These are phyloP conservation scores for Saccharomycopsis sp. DNA, from an alignment of 805 yeast species.

Conservation along the genomic window DNA sequence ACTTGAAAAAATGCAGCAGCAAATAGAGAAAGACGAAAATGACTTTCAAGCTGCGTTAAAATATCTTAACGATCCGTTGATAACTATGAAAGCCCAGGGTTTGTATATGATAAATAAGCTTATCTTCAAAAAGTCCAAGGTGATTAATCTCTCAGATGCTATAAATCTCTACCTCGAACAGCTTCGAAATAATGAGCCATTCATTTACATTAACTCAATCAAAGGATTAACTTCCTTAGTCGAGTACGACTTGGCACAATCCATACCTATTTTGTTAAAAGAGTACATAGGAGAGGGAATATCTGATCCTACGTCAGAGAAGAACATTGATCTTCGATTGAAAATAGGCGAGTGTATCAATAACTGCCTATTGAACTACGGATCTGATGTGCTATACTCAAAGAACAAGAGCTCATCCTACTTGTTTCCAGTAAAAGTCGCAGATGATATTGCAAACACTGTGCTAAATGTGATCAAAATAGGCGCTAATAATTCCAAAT, in stretches of 20 bases:
- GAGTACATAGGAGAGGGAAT: conserved; percentile 27
- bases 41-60: conserved; percentile 53
- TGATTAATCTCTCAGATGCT: conserved; percentile 46
- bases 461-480: conserved; percentile 40
- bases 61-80: conserved; percentile 66
- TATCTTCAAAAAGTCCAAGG: conserved; percentile 42
- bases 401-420: conserved; percentile 8
- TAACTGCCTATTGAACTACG: conserved; percentile 11
- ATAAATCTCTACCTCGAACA: conserved; percentile 56
- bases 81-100: conserved; percentile 87
- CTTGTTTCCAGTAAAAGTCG: conserved; percentile 36
- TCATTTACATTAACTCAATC: conserved; percentile 75
- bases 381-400: conserved; percentile 10
- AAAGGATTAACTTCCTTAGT: conserved; percentile 64
- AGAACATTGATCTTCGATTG: conserved; percentile 63
- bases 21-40: conserved; percentile 32
- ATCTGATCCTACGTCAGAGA: not conserved
- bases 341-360: conserved; percentile 74
- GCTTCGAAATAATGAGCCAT: conserved; percentile 76
- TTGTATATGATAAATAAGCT: conserved; percentile 55
- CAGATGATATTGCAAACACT: conserved; percentile 36
- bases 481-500: conserved; percentile 23
- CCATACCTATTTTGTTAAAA: conserved; percentile 33
- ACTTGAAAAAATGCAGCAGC: conserved; percentile 13
- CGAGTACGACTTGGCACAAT: conserved; percentile 34